phyloP scores from a whole-genome alignment of 495 filamentous ascomycete genomes.

The Daldinia concentrica region DNA sequence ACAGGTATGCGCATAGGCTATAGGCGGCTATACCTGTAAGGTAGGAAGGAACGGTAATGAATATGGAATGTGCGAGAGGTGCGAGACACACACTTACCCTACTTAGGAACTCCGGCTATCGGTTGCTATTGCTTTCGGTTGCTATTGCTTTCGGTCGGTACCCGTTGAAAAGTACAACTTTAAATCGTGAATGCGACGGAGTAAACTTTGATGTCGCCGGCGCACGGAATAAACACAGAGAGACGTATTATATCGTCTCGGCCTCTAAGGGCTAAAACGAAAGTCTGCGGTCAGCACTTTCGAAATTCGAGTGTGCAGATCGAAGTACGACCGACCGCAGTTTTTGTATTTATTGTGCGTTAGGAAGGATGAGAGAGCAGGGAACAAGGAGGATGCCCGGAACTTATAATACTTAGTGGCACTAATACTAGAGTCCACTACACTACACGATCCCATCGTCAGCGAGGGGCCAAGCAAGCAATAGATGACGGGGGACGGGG shows the following conservation, averaged over 20 bases:
- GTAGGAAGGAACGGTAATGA: slow-evolving; percentile 2
- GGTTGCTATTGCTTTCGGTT: neutral
- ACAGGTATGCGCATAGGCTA: neutral
- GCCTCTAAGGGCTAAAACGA: slow-evolving; percentile 43
- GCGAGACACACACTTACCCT: slow-evolving; percentile 2
- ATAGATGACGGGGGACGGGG: neutral
- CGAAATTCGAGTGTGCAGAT: slow-evolving; percentile 17
- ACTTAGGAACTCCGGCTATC: neutral
- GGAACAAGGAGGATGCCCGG: slow-evolving; percentile 35
- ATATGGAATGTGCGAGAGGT: neutral
- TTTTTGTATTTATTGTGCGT: slow-evolving; percentile 24
- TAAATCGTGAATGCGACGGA: slow-evolving; percentile 8
- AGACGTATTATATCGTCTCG: slow-evolving; percentile 22
- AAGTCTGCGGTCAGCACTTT: slow-evolving; percentile 24
- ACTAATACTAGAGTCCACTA: slow-evolving; percentile 32
- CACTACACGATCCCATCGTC: slow-evolving; percentile 42
- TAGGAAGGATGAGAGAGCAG: slow-evolving; percentile 21
- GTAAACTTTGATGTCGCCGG: neutral
- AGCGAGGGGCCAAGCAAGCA: slow-evolving; percentile 31
- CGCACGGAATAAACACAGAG: neutral
- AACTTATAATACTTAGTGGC: slow-evolving; percentile 39
- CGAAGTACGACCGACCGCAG: slow-evolving; percentile 29
- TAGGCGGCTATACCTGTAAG: neutral
- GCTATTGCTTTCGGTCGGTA: neutral
- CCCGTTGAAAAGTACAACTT: neutral